Conservation (phyloP, 768 basidiomycete species). For the Naganishia kalamii region DNA sequence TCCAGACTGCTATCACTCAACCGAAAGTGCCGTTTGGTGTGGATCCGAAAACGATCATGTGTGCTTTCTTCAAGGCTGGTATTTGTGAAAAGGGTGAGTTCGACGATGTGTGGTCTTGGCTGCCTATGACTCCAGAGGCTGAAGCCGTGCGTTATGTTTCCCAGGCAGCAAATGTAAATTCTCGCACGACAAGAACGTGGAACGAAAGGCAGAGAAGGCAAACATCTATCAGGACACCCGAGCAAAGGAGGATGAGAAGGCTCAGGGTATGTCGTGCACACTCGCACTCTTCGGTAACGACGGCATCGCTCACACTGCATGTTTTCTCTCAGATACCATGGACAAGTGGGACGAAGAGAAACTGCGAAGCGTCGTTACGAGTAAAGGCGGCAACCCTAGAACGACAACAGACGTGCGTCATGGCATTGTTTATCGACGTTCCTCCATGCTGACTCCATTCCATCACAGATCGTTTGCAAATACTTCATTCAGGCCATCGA, state of each 20-base stretch:
- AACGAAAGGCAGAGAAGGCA: slow-evolving; percentile 88
- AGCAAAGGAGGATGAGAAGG: slow-evolving; percentile 64
- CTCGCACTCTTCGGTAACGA: neutral
- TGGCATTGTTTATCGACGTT: slow-evolving; percentile 30
- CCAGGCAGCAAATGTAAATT: slow-evolving; percentile 69
- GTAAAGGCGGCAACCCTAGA: slow-evolving; percentile 81
- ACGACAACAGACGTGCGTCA: slow-evolving; percentile 77
- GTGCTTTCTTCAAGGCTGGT: slow-evolving; percentile 86
- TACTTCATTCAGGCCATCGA: slow-evolving; percentile 95
- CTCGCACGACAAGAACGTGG: slow-evolving; percentile 84
- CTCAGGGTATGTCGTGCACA: slow-evolving; percentile 47
- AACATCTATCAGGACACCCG: slow-evolving; percentile 84
- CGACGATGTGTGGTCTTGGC: neutral
- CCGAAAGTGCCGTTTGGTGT: slow-evolving; percentile 68
- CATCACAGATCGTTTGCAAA: slow-evolving; percentile 76
- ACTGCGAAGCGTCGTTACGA: slow-evolving; percentile 74
- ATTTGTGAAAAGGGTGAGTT: slow-evolving; percentile 75
- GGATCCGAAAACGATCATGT: slow-evolving; percentile 91
- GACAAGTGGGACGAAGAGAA: slow-evolving; percentile 96
- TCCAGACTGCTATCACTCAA: slow-evolving; percentile 53
- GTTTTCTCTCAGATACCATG: slow-evolving; percentile 75
- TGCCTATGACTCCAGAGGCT: neutral
- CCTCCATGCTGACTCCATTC: slow-evolving; percentile 48
- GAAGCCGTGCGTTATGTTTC: neutral
- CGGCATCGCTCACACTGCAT: neutral